These are phyloP conservation scores for Trametes maxima DNA, from an alignment of 768 basidiomycete species.

Conservation along the genomic window DNA sequence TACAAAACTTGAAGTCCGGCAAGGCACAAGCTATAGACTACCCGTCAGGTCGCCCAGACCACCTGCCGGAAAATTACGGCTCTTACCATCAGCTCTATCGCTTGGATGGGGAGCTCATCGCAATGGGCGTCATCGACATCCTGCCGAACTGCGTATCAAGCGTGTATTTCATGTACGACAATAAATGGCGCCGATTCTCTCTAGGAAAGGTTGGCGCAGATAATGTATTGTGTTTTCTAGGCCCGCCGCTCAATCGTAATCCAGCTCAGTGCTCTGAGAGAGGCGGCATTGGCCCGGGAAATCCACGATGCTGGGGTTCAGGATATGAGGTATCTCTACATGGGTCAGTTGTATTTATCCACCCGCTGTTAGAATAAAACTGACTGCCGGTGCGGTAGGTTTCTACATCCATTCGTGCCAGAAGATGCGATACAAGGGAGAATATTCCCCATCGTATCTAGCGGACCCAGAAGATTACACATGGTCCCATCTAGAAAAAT, in stretches of 20 bases:
- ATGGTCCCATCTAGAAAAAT: slow-evolving; percentile 71
- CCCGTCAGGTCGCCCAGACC: slow-evolving; percentile 43
- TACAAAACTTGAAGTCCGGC: not conserved
- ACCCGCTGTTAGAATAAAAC: not conserved
- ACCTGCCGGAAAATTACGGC: slow-evolving; percentile 83
- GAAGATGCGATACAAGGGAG: slow-evolving; percentile 97
- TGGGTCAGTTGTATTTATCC: slow-evolving; percentile 60
- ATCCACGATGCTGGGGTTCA: slow-evolving; percentile 69
- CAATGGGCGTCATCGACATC: slow-evolving; percentile 88
- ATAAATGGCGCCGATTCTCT: slow-evolving; percentile 65
- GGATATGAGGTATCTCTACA: slow-evolving; percentile 72
- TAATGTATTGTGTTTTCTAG: not conserved
- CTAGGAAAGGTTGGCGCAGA: slow-evolving; percentile 65
- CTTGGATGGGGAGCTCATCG: slow-evolving; percentile 80
- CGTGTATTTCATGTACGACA: slow-evolving; percentile 91
- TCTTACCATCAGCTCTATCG: slow-evolving; percentile 90
- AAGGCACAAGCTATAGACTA: slow-evolving; percentile 69
- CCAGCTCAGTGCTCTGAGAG: slow-evolving; percentile 84
- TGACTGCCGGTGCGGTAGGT: slow-evolving; percentile 48
- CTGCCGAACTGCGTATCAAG: slow-evolving; percentile 83
- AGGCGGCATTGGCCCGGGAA: slow-evolving; percentile 73
- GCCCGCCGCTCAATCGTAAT: not conserved
- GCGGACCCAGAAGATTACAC: slow-evolving; percentile 82
- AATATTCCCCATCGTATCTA: slow-evolving; percentile 86
- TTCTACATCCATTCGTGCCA: slow-evolving; percentile 90